phyloP scores from a whole-genome alignment of 495 filamentous ascomycete genomes.

The Penicillium flavigenum region DNA sequence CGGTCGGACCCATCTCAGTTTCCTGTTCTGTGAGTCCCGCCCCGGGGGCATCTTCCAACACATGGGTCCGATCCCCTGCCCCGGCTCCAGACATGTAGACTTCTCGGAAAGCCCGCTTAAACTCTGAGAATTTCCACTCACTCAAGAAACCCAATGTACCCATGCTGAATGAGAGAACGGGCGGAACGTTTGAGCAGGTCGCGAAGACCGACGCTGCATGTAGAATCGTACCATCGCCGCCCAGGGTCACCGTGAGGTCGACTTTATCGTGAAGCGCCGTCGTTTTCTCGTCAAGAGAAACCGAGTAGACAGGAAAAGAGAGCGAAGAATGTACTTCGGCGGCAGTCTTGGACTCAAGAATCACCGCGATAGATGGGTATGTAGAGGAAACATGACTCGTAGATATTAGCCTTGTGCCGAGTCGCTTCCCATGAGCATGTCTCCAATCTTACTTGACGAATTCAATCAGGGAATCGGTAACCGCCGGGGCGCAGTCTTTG shows the following conservation, averaged over 20 bases:
- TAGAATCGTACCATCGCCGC: slow-evolving; percentile 93
- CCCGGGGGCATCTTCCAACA: slow-evolving; percentile 32
- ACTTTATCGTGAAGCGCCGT: slow-evolving; percentile 61
- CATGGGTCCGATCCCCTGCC: slow-evolving; percentile 46
- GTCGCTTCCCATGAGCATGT: background rate
- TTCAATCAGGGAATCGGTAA: slow-evolving; percentile 70
- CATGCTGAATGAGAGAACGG: slow-evolving; percentile 95
- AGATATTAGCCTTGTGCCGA: background rate
- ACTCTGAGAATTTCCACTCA: slow-evolving; percentile 92
- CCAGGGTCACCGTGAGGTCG: slow-evolving; percentile 83
- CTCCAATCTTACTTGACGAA: slow-evolving; percentile 61
- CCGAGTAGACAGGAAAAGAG: slow-evolving; percentile 72
- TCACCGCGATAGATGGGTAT: slow-evolving; percentile 76
- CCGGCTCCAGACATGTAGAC: slow-evolving; percentile 88
- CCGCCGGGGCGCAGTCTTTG: slow-evolving; percentile 71
- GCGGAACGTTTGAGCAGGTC: slow-evolving; percentile 75
- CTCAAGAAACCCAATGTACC: slow-evolving; percentile 92
- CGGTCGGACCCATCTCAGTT: slow-evolving; percentile 39
- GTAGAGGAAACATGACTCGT: slow-evolving; percentile 69
- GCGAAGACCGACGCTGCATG: slow-evolving; percentile 90
- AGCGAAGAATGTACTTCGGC: slow-evolving; percentile 69
- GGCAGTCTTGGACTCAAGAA: slow-evolving; percentile 79
- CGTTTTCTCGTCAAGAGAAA: slow-evolving; percentile 36
- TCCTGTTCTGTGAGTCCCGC: slow-evolving; percentile 22
- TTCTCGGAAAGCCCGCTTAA: slow-evolving; percentile 85